Evolutionary conservation across 306 rosid genomes (phyloP), one percentile per base, ranked within the genome.

Genomic region (Prunus davidiana): DNA sequence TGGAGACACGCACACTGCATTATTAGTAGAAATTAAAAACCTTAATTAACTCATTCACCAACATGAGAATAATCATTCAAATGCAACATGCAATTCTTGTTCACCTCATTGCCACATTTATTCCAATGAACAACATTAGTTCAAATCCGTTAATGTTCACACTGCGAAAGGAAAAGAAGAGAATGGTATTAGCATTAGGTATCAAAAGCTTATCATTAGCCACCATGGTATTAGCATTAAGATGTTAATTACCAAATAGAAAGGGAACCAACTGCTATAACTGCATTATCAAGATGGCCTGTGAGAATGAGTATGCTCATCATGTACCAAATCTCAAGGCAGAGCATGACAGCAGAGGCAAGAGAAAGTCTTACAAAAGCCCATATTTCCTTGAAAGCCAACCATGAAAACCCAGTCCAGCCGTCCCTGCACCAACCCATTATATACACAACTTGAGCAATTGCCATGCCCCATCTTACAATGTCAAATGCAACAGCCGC

Each of bases 341-440:
- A 89, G 49, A 91, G 86, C 97, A 93, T 93, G 12, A 91, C 79
- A 56, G 97, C 93, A 3, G 96, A 91, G n/a, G 93, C 94, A 68
- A 93, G 54, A 1, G 98, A 91, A 15, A 89, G 96, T 84, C 83
- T 84, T 32, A 87, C 87, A 73, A 91, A 89, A 8, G 86, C 84
- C 98, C 96, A 93, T 2, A 91, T 79, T 52, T 91, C 92, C 76
- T 77, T 84, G 47, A 93, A 78, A 14, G 96, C 98, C 72, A 77
- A 24, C 93, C 95, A 88, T 2, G 97, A 79, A 20, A 91, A 72
- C 6, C 97, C 98, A 24, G 56, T 79, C 98, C 98, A 91, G 5
- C 86, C 88, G 51, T 88, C 92, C 56, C 69, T 79, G 77, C 98
- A 89, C 96, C 98, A 89, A 28, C 22, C 82, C 4, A 86, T 16